Percentiles rank a stretch among this genome's conserved stretches.
These are phyloP conservation scores for Penicillium brevicompactum DNA, from an alignment of 2,329 filamentous ascomycete species.

Conservation along the genomic window DNA sequence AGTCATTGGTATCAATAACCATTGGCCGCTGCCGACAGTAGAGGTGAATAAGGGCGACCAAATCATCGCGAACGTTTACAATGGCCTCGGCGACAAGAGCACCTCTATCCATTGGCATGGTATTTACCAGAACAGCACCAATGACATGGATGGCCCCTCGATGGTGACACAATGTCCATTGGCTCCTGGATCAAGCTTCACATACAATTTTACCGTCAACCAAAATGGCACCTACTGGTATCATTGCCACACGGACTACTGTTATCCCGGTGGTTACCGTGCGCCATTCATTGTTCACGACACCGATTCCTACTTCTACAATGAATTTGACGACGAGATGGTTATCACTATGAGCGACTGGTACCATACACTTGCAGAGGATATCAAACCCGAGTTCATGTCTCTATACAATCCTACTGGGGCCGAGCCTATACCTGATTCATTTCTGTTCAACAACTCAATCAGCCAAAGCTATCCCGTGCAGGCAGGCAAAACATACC, in stretches of 20 bases:
- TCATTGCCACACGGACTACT: conserved; percentile 1
- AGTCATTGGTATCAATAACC: conserved; percentile 71
- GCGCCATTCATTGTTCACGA: conserved; percentile 2
- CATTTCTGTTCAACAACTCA: conserved; percentile 71
- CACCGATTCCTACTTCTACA: background rate
- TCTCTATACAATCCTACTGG: conserved; percentile 54
- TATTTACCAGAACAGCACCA: conserved; percentile 74
- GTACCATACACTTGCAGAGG: conserved; percentile 1
- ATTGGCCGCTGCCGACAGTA: conserved; percentile 73
- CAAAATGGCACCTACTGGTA: conserved; percentile 6
- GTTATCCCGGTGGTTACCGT: conserved; percentile 1
- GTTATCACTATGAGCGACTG: conserved; percentile 3
- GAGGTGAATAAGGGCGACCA: conserved; percentile 74
- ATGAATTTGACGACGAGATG: conserved; percentile 1
- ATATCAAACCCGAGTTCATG: conserved; percentile 41
- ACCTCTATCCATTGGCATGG: conserved; percentile 77
- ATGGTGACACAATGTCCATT: conserved; percentile 59
- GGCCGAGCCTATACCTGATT: conserved; percentile 65
- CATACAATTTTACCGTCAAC: background rate
- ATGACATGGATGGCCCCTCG: conserved; percentile 71
- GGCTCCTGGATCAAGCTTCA: conserved; percentile 55
- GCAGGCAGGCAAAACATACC: conserved; percentile 68
- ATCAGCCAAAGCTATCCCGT: conserved; percentile 61
- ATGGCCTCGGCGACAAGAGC: conserved; percentile 64
- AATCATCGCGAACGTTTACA: conserved; percentile 68